These are phyloP conservation scores for Nidula niveotomentosa DNA, from an alignment of 1,284 basidiomycete genomes.

Conservation along the genomic window DNA sequence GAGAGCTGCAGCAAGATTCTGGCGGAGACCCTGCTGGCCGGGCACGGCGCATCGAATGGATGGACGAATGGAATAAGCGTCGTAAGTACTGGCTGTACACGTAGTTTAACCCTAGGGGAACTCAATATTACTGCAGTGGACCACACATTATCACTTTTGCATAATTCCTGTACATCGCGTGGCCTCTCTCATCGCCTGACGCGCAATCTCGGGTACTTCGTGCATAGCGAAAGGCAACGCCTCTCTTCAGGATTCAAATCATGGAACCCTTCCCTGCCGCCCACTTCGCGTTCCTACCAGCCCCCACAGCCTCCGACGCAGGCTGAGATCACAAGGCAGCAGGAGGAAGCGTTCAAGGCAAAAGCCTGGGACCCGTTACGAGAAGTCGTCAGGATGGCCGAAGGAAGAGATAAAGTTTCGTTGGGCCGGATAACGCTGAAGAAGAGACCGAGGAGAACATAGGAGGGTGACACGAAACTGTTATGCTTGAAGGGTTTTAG, in stretches of 20 bases:
- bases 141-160: slow-evolving; percentile 52
- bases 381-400: slow-evolving; percentile 51
- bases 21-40: slow-evolving; percentile 18
- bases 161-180: slow-evolving; percentile 53
- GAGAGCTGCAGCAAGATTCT: slow-evolving; percentile 31
- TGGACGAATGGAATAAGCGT: slow-evolving; percentile 50
- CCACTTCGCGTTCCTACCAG: slow-evolving; percentile 19
- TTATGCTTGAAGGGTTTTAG: neutral
- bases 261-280: slow-evolving; percentile 47
- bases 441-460: neutral
- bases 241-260: slow-evolving; percentile 21
- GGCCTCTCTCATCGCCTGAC: slow-evolving; percentile 61
- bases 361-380: slow-evolving; percentile 37
- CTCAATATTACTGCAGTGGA: slow-evolving; percentile 42
- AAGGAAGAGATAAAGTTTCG: slow-evolving; percentile 40
- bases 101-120: neutral
- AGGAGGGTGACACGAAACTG: neutral
- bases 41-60: slow-evolving; percentile 37
- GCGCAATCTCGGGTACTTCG: slow-evolving; percentile 46
- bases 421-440: slow-evolving; percentile 30
- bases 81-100: slow-evolving; percentile 21
- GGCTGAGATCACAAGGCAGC: slow-evolving; percentile 12
- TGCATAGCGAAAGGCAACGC: slow-evolving; percentile 26
- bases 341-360: slow-evolving; percentile 18
- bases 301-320: slow-evolving; percentile 7